Conservation (phyloP, 2,329 filamentous ascomycete genomes). For the Penicillium occitanis region DNA sequence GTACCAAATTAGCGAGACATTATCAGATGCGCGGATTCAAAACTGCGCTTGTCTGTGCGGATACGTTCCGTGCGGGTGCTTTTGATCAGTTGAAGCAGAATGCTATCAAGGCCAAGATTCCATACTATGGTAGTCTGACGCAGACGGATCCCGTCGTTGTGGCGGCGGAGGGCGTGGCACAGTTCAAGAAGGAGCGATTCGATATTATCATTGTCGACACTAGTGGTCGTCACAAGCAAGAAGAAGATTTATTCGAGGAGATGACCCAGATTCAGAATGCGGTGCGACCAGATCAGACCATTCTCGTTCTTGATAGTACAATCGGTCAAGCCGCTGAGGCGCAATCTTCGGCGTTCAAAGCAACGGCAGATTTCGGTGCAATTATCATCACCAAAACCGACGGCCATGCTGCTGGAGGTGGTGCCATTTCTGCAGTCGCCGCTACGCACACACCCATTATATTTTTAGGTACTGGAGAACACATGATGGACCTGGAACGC, state of each 20-base stretch:
- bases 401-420: constrained; percentile 90
- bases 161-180: constrained; percentile 91
- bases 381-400: constrained; percentile 99
- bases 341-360: constrained; percentile 95
- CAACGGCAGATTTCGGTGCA: constrained; percentile 92
- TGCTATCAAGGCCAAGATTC: constrained; percentile 97
- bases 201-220: constrained; percentile 99
- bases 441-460: constrained; percentile 96
- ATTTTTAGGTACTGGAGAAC: constrained; percentile 96
- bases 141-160: constrained; percentile 95
- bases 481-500: constrained; percentile 90
- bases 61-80: constrained; percentile 96
- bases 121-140: constrained; percentile 94
- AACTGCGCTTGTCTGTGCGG: constrained; percentile 90
- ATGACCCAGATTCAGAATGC: constrained; percentile 96
- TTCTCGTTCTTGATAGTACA: constrained; percentile 95
- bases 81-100: constrained; percentile 99
- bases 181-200: constrained; percentile 98
- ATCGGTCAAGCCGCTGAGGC: constrained; percentile 96
- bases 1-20: constrained; percentile 92
- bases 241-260: constrained; percentile 91
- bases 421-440: constrained; percentile 94
- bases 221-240: constrained; percentile 89
- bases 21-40: constrained; percentile 94
- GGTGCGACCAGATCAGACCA: constrained; percentile 89